These are phyloP conservation scores for Centaurea solstitialis DNA, from an alignment of 129 eudicot species.

Conservation along the genomic window DNA sequence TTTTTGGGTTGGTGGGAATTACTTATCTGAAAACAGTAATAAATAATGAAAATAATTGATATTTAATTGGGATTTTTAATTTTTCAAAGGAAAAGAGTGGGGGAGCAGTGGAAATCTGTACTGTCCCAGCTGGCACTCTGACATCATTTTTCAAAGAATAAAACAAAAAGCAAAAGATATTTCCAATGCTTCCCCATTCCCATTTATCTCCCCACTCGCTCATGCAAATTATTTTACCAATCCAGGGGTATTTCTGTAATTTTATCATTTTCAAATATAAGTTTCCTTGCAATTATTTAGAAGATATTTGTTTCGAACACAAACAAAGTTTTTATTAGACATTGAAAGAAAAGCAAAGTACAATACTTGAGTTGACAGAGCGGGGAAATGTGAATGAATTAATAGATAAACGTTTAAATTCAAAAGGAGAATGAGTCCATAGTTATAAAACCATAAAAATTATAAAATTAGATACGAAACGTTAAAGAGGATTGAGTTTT, in stretches of 20 bases:
- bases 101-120: constrained; percentile 21
- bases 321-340: too few relatives aligned
- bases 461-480: too few relatives aligned
- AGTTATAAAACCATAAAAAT: too few relatives aligned
- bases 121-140: constrained; percentile 36
- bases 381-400: too few relatives aligned
- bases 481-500: too few relatives aligned
- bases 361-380: too few relatives aligned
- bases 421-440: too few relatives aligned
- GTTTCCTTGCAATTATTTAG: too few relatives aligned
- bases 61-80: neutral
- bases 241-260: neutral
- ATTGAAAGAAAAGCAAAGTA: too few relatives aligned
- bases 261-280: neutral
- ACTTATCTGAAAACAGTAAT: neutral
- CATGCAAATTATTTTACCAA: neutral
- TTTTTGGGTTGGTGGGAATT: neutral
- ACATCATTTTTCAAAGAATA: constrained; percentile 19
- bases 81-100: neutral
- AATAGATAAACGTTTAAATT: too few relatives aligned
- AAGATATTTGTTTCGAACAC: too few relatives aligned
- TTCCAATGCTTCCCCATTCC: neutral
- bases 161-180: constrained; percentile 24
- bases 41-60: neutral
- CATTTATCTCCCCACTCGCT: neutral